Evolutionary conservation across 306 rosid genomes (phyloP).

Genomic region (Gastrolobium villosum): DNA sequence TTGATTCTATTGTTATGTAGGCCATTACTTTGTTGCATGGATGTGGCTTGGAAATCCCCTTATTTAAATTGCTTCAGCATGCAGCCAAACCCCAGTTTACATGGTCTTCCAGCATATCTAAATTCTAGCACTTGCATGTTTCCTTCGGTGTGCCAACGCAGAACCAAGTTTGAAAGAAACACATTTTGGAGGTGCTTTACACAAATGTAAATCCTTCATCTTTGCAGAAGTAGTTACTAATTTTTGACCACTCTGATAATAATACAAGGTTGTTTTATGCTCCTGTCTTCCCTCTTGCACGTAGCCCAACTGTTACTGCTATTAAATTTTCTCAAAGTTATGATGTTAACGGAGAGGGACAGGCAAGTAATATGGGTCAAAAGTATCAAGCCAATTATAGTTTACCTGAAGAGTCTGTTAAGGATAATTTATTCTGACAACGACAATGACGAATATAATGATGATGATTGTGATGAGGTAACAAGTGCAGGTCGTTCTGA

Average conservation of each 20-base stretch:
- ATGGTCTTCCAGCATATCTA: constrained; percentile 44
- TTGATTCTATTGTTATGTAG: constrained; percentile 49
- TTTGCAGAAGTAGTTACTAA: constrained; percentile 58
- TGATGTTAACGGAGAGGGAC: constrained; percentile 41
- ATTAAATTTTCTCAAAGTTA: constrained; percentile 26
- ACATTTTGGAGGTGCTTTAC: constrained; percentile 45
- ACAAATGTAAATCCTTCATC: constrained; percentile 52
- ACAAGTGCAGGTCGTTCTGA: constrained; percentile 69
- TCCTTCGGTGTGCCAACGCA: constrained; percentile 45
- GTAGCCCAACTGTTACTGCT: constrained; percentile 48
- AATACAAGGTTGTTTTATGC: constrained; percentile 65
- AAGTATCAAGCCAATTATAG: constrained; percentile 38
- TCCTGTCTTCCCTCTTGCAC: constrained; percentile 52
- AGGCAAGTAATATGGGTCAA: constrained; percentile 40
- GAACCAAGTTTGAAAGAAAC: constrained; percentile 43
- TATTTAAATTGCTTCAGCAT: constrained; percentile 50
- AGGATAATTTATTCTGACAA: constrained; percentile 71
- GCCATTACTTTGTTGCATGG: constrained; percentile 59
- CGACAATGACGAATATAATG: background rate
- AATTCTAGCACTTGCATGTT: constrained; percentile 39
- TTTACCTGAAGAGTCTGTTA: constrained; percentile 48
- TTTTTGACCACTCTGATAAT: constrained; percentile 70
- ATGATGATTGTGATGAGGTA: constrained; percentile 71
- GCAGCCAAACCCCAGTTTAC: constrained; percentile 51
- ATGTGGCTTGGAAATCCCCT: constrained; percentile 62